Evolutionary conservation across 2,329 filamentous ascomycete species (phyloP).

Genomic region (Pleurostoma richardsiae): DNA sequence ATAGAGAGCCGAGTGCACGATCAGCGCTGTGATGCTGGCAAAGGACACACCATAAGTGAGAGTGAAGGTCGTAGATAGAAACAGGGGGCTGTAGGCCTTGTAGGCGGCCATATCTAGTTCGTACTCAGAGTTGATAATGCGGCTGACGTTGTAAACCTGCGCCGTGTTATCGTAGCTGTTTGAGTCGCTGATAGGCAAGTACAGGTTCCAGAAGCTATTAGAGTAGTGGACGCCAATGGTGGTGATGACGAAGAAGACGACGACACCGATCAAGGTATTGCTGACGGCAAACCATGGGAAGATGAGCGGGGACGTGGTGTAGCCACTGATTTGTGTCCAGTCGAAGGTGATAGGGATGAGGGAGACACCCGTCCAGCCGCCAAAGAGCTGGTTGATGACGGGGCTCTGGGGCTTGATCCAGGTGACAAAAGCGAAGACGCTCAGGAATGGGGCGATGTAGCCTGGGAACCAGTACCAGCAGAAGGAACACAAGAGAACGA

Average conservation of each 20-base stretch:
- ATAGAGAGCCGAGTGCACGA: constrained; percentile 11
- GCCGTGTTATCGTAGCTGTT: constrained; percentile 7
- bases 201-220: constrained; percentile 5
- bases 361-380: constrained; percentile 2
- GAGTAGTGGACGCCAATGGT: constrained; percentile 6
- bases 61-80: constrained; percentile 4
- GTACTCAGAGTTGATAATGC: constrained; percentile 3
- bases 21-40: constrained; percentile 3
- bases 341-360: constrained; percentile 7
- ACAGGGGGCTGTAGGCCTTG: constrained; percentile 6
- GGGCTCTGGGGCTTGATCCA: constrained; percentile 6
- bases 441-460: constrained; percentile 4
- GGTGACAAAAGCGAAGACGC: not conserved
- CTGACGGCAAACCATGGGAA: constrained; percentile 6
- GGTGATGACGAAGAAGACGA: constrained; percentile 6
- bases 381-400: constrained; percentile 7
- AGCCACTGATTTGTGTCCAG: constrained; percentile 7
- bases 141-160: not conserved
- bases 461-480: constrained; percentile 8
- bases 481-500: constrained; percentile 3
- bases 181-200: constrained; percentile 5
- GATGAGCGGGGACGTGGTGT: constrained; percentile 4
- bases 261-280: constrained; percentile 5
- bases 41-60: constrained; percentile 8
- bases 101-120: constrained; percentile 5